Evolutionary conservation across 1,284 basidiomycete species (phyloP), one percentile per base, ranked within the genome.

Genomic region (Fomitiporia mediterranea): DNA sequence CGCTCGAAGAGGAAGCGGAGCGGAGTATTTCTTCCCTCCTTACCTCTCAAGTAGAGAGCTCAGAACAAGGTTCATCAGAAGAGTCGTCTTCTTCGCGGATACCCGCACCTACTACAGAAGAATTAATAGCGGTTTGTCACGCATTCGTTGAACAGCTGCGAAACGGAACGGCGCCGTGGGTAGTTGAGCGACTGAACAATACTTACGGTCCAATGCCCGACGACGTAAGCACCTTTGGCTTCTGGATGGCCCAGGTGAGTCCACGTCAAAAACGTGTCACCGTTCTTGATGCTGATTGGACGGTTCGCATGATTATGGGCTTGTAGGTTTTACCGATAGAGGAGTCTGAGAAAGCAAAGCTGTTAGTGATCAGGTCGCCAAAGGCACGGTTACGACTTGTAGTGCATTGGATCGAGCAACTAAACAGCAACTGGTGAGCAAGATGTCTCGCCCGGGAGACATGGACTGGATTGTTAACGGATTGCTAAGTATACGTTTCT

Each of bases 401-500:
- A 56, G 89, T 92, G 37, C 88, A 93, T 66, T 98, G 94, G 94
- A 94, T 98, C 64, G 92, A 96, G 66, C 81, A 84, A 67, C 72
- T 91, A 35, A 76, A 84, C 57, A 78, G 75, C 55, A 81, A 82
- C 48, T 89, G 86, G 85, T 88, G 74, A 63, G 78, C 43, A 51
- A 27, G 27, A 23, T 42, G 51, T 53, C 51, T 53, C 40, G 51
- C 39, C 56, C 23, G 43, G 43, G 44, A 46, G 35, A 39, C 28
- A 34, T 38, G 21, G 35, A 40, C 28, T 11, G 15, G n/a, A 23
- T 25, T 39, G 25, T 32, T 51, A 50, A 43, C 27, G 46, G 27
- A 35, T 46, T 56, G 47, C 55, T 51, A 51, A 51, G 55, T 34
- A 32, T 32, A 28, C 55, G 28, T 51, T 56, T 51, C 30, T 40